phyloP scores from a whole-genome alignment of 2,329 filamentous ascomycete species.

The Cladobotryum mycophilum region DNA sequence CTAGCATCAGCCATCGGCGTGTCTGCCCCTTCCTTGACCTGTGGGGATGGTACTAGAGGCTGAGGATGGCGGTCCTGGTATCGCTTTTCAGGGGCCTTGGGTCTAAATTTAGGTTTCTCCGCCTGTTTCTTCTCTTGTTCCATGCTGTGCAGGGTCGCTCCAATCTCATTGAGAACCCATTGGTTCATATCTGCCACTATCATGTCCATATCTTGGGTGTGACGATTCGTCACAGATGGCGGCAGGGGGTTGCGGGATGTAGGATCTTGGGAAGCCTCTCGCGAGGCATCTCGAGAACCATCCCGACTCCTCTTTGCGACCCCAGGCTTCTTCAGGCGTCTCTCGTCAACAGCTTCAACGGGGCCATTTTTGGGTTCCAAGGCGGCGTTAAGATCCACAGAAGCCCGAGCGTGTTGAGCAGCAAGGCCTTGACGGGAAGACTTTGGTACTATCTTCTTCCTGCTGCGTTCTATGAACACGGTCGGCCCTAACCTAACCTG shows the following conservation, averaged over 20 bases:
- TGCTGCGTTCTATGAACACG: constrained; percentile 50
- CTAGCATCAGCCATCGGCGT: constrained; percentile 34
- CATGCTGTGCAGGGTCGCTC: constrained; percentile 43
- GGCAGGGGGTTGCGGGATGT: constrained; percentile 25
- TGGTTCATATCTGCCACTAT: constrained; percentile 51
- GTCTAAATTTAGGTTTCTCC: constrained; percentile 41
- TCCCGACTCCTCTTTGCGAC: constrained; percentile 21
- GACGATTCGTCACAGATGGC: constrained; percentile 26
- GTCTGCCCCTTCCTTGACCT: constrained; percentile 15
- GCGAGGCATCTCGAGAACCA: constrained; percentile 3
- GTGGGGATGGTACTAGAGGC: neutral
- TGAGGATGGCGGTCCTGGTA: constrained; percentile 52
- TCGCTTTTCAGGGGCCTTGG: constrained; percentile 48
- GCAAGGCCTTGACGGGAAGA: constrained; percentile 15
- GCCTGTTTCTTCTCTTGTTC: constrained; percentile 35
- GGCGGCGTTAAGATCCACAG: neutral
- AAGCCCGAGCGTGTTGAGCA: constrained; percentile 6
- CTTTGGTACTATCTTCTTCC: constrained; percentile 28
- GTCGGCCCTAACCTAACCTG: constrained; percentile 37
- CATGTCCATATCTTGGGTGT: constrained; percentile 41
- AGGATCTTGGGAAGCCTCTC: constrained; percentile 12
- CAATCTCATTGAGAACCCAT: constrained; percentile 54
- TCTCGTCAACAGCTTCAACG: constrained; percentile 16
- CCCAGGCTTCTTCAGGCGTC: constrained; percentile 29
- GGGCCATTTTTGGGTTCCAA: constrained; percentile 4